Evolutionary conservation across 805 yeast species (phyloP).

Genomic region (Starmerella ratchasimensis): DNA sequence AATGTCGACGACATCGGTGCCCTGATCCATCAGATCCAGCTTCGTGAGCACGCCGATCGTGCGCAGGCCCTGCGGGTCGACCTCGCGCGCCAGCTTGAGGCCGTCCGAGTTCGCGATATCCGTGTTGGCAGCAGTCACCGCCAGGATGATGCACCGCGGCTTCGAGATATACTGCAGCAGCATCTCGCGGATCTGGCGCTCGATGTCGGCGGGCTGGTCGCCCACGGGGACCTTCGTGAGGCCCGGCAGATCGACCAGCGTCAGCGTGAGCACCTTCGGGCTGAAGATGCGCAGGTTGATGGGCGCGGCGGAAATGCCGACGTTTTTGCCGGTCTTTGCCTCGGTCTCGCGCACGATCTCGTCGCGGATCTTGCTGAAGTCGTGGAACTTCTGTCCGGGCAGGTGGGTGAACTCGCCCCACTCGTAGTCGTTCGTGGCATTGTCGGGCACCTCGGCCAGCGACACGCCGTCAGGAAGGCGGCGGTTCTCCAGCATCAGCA

Average conservation of each 20-base stretch:
- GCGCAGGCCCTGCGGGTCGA: conserved; percentile 90
- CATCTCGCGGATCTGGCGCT: conserved; percentile 85
- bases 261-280: conserved; percentile 85
- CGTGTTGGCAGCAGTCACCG: conserved; percentile 92
- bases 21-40: conserved; percentile 94
- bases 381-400: conserved; percentile 76
- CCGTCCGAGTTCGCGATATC: conserved; percentile 97
- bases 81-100: conserved; percentile 88
- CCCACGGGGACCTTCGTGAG: conserved; percentile 97
- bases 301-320: conserved; percentile 84
- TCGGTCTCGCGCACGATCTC: conserved; percentile 91
- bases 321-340: conserved; percentile 53
- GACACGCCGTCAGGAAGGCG: conserved; percentile 23
- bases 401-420: conserved; percentile 97
- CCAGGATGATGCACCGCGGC: conserved; percentile 86
- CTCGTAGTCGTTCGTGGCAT: conserved; percentile 36
- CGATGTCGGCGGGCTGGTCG: conserved; percentile 96
- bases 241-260: conserved; percentile 94
- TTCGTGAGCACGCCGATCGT: conserved; percentile 95
- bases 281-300: conserved; percentile 86
- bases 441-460: conserved; percentile 20
- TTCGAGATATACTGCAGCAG: conserved; percentile 83
- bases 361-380: conserved; percentile 74
- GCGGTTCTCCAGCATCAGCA: conserved; percentile 58
- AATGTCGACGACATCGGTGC: conserved; percentile 93